phyloP scores from a whole-genome alignment of 2,329 filamentous ascomycete species.

The Huntiella moniliformis region DNA sequence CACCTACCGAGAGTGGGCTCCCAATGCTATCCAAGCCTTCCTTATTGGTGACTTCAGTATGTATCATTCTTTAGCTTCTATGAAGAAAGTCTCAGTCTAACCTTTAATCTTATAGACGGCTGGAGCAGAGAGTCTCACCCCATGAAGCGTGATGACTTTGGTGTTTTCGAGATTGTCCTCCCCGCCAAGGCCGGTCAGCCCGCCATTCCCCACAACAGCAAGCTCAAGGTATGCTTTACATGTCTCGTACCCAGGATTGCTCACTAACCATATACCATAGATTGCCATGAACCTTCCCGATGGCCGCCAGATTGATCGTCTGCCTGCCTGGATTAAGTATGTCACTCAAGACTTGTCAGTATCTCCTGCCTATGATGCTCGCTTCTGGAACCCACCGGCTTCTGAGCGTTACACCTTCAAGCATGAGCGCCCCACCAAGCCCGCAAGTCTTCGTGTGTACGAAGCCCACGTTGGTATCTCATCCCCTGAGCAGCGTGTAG shows the following conservation, averaged over 20 bases:
- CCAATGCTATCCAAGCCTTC: conserved; percentile 67
- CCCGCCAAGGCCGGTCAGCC: conserved; percentile 55
- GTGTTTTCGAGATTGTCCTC: conserved; percentile 68
- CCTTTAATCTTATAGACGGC: conserved; percentile 35
- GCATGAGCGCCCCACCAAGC: conserved; percentile 64
- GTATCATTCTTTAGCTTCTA: conserved; percentile 16
- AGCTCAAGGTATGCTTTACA: conserved; percentile 50
- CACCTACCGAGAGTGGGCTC: conserved; percentile 87
- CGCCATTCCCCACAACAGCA: conserved; percentile 80
- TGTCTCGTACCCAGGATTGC: background rate
- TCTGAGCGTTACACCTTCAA: conserved; percentile 68
- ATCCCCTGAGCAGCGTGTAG: conserved; percentile 68
- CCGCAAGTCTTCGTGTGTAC: conserved; percentile 74
- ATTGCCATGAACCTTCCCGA: conserved; percentile 65
- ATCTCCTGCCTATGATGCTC: conserved; percentile 82
- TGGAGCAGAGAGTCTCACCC: conserved; percentile 72
- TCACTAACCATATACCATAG: conserved; percentile 23
- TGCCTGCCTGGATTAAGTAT: conserved; percentile 94
- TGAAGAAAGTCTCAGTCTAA: background rate
- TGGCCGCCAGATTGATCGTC: conserved; percentile 65
- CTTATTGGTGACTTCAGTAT: conserved; percentile 88
- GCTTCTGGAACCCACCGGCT: conserved; percentile 87
- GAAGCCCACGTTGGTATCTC: conserved; percentile 98
- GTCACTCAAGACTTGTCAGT: conserved; percentile 84
- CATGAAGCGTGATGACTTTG: conserved; percentile 73